Evolutionary conservation across 371 early-diverging fungal species (phyloP), one percentile per base, ranked within the genome.

Genomic region (Coemansia sp.): DNA sequence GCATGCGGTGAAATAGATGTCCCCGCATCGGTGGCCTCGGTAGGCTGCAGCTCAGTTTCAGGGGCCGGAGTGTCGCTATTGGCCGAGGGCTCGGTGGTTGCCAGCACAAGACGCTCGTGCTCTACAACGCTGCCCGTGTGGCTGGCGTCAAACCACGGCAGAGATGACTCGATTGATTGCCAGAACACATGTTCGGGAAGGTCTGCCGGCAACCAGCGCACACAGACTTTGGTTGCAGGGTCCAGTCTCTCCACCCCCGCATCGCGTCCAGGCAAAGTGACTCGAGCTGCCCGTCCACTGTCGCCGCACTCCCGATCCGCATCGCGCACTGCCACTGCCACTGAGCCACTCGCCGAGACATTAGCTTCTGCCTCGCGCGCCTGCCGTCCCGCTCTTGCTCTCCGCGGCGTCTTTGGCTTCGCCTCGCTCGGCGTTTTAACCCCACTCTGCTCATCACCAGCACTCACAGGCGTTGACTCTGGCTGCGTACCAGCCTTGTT

Each of bases 131-230:
- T 15, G 6, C 81, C 71, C 0, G 29, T 58, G 2, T 41, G 21
- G 26, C 40, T 48, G 4, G 68, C 48, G 19, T 67, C 66, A 21
- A 71, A 82, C 81, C 81, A 80, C 9, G 70, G 75, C 21, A 80
- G 60, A 0, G 75, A 58, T 1, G 75, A 54, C 66, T 80, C 81
- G 1, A 66, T 64, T 0, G 81, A 67, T n/a, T 48, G 67, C 81
- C 81, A 80, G 51, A 80, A 82, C 40, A 80, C 75, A 23, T 80
- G 82, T 36, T 80, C 81, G 24, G 81, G 81, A 3, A 80, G 72
- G 40, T 81, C 81, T 5, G 70, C 55, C 3, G 81, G 81, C 48
- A 80, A 61, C 66, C 78, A 66, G 46, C 81, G 73, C n/a, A 80
- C 55, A 26, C 73, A 69, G 12, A 77, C 62, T 58, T 76, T 76